Conservation (phyloP, 106 monocot species). For the Ottelia alismoides region DNA sequence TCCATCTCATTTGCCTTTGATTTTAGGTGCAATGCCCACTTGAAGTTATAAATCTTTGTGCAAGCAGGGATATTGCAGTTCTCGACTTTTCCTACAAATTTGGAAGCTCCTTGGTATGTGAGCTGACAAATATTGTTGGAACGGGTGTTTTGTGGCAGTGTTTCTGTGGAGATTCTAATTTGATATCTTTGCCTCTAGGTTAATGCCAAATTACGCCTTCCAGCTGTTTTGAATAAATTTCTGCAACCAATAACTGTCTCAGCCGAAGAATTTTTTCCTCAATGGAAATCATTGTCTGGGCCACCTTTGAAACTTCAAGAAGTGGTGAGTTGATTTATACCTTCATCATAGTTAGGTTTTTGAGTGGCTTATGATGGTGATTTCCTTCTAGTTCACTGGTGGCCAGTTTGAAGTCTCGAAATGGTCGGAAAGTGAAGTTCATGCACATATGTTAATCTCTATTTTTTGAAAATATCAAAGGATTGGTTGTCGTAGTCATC, state of each 20-base stretch:
- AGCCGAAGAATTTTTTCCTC: constrained; percentile 87
- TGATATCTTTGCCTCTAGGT: constrained; percentile 33
- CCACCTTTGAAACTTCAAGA: constrained; percentile 97
- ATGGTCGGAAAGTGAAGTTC: too few relatives aligned
- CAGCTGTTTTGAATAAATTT: constrained; percentile 84
- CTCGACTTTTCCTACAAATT: constrained; percentile 91
- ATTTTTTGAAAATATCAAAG: too few relatives aligned
- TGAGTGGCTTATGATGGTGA: too few relatives aligned
- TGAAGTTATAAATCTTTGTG: constrained; percentile 78
- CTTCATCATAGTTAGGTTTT: too few relatives aligned
- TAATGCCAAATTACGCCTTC: constrained; percentile 71
- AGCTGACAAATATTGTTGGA: too few relatives aligned
- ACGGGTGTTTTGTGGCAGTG: too few relatives aligned
- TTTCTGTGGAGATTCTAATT: not conserved
- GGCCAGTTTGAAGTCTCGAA: too few relatives aligned
- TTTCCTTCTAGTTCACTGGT: too few relatives aligned
- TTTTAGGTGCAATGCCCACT: constrained; percentile 93
- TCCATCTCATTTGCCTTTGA: not conserved
- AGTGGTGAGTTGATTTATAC: constrained; percentile 91
- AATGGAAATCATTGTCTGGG: constrained; percentile 85
- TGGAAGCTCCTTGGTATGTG: constrained; percentile 46
- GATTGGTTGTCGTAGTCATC: too few relatives aligned
- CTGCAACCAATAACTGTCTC: constrained; percentile 60
- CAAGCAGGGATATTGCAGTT: constrained; percentile 87
- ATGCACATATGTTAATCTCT: too few relatives aligned